Base-by-base conservation (phyloP, 2,329 filamentous ascomycete species). In the Stagonosporopsis chrysanthemi region DNA sequence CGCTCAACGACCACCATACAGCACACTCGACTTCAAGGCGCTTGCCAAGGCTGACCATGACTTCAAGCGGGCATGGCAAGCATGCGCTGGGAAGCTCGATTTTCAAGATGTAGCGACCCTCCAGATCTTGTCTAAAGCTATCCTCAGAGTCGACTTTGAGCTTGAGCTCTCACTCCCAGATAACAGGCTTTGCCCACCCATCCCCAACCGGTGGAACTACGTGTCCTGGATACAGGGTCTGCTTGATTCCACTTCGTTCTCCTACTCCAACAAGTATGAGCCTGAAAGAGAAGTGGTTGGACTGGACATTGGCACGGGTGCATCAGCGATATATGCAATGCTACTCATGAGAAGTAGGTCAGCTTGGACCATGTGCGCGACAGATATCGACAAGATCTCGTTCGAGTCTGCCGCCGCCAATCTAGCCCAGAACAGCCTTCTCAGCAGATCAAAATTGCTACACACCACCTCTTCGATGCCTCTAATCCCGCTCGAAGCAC, bases 321-420 rank as follows among this genome's bases (percentile, higher is more conserved):
- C 94, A 15, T 96, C 91, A 65, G 89, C 89, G 67, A 96, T 99
- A 66, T 99, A 98, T 71, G 90, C 93, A 2, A 83, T 98, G 1
- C 82, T 99, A 1, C 91, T 88, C 19, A 91, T 90, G 65, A 76
- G 81, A 0, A 85, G 89, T 57, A 83, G 90, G 0, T 82, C 84
- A 1, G 77, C 74, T 3, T 98, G 93, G 93, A 60, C 59, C 5
- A 75, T 77, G 68, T 68, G 72, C 53, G 79, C 73, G 22, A 78
- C 74, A 80, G 94, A 98, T 64, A 88, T 96, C 51, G 92, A 98
- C 71, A 73, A 82, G 0, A 84, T 85, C 41, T 95, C 87, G 44
- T 77, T 95, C 7, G 68, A 78, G 5, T 90, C 82, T 52, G 92
- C 94, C 0, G 79, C 78, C 15, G 75, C 78, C 4, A 97, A 97